Evolutionary conservation across 2,329 filamentous ascomycete genomes (phyloP), one percentile per base, ranked within the genome.

Genomic region (Aspergillus eucalypticola): DNA sequence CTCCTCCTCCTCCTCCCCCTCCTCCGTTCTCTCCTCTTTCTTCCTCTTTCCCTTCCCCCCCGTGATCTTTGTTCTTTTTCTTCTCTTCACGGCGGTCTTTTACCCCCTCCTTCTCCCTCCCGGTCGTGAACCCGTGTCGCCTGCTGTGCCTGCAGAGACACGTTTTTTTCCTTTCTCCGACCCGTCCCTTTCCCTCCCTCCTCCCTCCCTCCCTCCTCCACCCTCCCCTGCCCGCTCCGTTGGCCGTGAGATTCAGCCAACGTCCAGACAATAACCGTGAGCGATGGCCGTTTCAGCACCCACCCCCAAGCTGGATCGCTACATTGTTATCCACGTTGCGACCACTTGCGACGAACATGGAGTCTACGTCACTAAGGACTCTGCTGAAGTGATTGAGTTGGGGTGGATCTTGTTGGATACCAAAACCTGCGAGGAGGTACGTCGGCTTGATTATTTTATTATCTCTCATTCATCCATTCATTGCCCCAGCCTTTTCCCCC

Each of bases 301-400:
- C 82, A 86, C 86, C 69, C 84, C 88, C 69, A 90, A 90, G 80
- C 86, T 96, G 79, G 95, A 99, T 82, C 91, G 94, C 78, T 99
- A 96, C 81, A 90, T 97, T 67, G 91, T 99, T 73, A 96, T 98
- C 77, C 95, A 99, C 79, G 94, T 98, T 74, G 95, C 95, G 66
- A 99, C 95, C 38, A 99, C 95, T 69, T 99, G 95, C 81, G 95
- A 99, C 78, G 95, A 99, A 79, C 95, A 99, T 80, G 95, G 95
- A 65, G 95, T 99, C 67, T 99, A 99, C 79, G 95, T 99, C 61
- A 99, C 95, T 62, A 98, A 98, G 81, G 95, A 99, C 80, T 98
- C 95, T 61, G 95, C 95, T 64, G 95, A 99, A 82, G 95, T 99
- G 68, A 99, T 99, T 78, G 95, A 99, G 85, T 86, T 99, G 75